Evolutionary conservation across 768 basidiomycete genomes (phyloP).

Genomic region (Panellus pusillus): DNA sequence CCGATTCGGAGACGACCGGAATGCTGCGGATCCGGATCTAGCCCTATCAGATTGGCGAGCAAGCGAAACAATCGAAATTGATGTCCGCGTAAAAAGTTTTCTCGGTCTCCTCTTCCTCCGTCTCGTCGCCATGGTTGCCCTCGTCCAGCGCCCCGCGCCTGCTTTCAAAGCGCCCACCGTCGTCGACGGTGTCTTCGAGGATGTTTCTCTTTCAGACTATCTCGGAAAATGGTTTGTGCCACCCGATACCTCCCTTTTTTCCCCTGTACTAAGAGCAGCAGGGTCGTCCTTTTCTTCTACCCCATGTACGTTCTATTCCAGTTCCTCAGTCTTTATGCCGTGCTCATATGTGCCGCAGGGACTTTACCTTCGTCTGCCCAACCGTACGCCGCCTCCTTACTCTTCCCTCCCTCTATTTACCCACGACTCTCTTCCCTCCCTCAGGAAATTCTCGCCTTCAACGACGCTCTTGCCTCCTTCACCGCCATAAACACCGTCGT

Average conservation of each 20-base stretch:
- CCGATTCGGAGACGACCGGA: no score
- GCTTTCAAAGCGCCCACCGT: constrained; percentile 75
- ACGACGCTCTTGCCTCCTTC: constrained; percentile 80
- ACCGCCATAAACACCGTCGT: constrained; percentile 71
- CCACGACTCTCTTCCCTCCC: no score
- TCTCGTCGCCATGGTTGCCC: constrained; percentile 46
- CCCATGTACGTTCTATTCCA: constrained; percentile 63
- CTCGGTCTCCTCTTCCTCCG: neutral
- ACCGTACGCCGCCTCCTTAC: constrained; percentile 43
- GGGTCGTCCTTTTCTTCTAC: constrained; percentile 95
- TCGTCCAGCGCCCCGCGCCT: constrained; percentile 85
- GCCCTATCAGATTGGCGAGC: no score
- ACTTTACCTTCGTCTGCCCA: constrained; percentile 91
- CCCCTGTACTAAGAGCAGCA: constrained; percentile 28
- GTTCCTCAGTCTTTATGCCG: neutral
- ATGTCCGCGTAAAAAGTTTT: neutral
- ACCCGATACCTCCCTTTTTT: neutral
- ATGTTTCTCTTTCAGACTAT: constrained; percentile 71
- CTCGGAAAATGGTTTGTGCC: constrained; percentile 75
- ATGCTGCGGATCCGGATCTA: no score
- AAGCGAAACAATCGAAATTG: neutral
- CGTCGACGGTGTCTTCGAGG: constrained; percentile 73
- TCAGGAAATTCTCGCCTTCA: constrained; percentile 90
- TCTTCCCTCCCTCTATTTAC: neutral
- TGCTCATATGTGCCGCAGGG: constrained; percentile 42